Conservation (phyloP, 169 alveolate species). For the Toxoplasma gondii region DNA sequence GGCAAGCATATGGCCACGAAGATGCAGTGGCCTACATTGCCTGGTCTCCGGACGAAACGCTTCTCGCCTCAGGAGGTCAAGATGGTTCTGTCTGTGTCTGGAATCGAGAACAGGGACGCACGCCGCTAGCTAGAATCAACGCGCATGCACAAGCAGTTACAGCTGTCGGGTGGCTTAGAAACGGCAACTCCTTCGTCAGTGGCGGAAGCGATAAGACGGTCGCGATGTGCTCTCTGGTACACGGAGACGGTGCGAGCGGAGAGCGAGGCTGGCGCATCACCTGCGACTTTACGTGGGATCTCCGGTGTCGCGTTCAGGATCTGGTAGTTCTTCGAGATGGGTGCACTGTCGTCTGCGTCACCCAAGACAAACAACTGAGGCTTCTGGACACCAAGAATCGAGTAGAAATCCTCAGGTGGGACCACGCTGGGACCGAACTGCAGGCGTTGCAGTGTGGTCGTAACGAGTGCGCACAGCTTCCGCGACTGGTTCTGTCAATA, state of each 20-base stretch:
- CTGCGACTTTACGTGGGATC: background rate
- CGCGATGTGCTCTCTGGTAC: background rate
- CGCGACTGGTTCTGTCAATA: too few relatives aligned
- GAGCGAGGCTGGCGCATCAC: conserved; percentile 8
- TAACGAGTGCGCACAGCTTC: too few relatives aligned
- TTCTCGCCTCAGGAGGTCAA: background rate
- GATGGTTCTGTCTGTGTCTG: conserved; percentile 7
- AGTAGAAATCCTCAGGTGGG: background rate
- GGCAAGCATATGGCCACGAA: background rate
- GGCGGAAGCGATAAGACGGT: conserved; percentile 20
- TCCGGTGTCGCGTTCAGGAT: conserved; percentile 6
- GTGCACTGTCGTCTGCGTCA: background rate
- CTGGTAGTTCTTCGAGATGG: conserved; percentile 1
- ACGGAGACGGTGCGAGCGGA: background rate
- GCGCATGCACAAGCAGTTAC: conserved; percentile 13
- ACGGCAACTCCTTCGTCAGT: background rate
- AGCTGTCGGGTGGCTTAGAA: conserved; percentile 3
- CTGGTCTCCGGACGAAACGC: background rate
- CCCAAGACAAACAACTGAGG: background rate
- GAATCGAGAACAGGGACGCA: background rate
- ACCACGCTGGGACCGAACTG: background rate
- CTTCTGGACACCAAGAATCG: background rate
- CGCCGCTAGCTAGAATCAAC: background rate
- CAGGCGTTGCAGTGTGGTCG: background rate
- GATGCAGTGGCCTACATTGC: conserved; percentile 13